Evolutionary conservation across 768 basidiomycete species (phyloP).

Genomic region (Hortiboletus flavorubellus): DNA sequence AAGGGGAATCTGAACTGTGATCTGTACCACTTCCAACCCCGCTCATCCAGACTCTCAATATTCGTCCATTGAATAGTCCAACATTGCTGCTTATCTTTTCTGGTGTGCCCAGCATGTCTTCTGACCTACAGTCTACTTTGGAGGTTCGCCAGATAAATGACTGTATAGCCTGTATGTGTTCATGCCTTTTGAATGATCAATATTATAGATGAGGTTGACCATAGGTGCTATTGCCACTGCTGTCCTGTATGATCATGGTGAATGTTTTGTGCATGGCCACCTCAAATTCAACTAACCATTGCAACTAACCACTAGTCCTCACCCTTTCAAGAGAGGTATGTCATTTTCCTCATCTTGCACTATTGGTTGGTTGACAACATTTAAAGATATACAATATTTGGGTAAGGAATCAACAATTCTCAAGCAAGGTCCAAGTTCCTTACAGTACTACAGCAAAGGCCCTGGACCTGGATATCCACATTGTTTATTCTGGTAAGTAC

Average conservation of each 20-base stretch:
- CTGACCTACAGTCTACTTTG: not conserved
- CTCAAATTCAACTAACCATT: not conserved
- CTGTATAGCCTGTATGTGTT: not conserved
- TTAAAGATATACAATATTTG: slow-evolving; percentile 12
- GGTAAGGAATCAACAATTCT: not conserved
- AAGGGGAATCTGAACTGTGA: no score
- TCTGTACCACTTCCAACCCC: no score
- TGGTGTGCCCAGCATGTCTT: not conserved
- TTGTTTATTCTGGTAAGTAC: slow-evolving; percentile 5
- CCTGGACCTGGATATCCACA: slow-evolving; percentile 9
- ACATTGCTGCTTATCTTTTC: not conserved
- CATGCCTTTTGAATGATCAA: not conserved
- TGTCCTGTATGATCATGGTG: slow-evolving; percentile 7
- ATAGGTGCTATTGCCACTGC: not conserved
- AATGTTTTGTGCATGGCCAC: not conserved
- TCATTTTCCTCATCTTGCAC: not conserved
- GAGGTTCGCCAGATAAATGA: not conserved
- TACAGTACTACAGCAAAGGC: not conserved
- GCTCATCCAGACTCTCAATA: not conserved
- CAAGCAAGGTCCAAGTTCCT: not conserved
- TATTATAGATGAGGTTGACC: not conserved
- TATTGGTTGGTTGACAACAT: not conserved
- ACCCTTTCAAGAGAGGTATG: not conserved
- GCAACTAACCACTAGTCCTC: not conserved
- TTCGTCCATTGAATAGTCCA: not conserved